phyloP scores from a whole-genome alignment of 768 basidiomycete genomes.

The Russula sp. region DNA sequence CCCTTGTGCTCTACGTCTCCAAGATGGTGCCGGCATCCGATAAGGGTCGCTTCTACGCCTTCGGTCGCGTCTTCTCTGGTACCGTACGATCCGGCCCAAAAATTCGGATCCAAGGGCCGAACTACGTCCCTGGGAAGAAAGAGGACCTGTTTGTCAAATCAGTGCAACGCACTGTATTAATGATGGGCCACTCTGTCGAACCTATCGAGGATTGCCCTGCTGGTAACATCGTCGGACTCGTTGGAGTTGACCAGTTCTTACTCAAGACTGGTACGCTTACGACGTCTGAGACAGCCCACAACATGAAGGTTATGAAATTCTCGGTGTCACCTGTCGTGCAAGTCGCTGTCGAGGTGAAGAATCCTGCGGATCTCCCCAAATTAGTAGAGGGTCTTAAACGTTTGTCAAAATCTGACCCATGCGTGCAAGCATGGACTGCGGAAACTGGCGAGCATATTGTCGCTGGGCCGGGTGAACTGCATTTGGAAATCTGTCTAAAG shows the following conservation, averaged over 20 bases:
- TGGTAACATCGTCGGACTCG: slow-evolving; percentile 98
- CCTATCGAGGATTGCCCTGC: slow-evolving; percentile 99
- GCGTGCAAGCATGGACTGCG: slow-evolving; percentile 91
- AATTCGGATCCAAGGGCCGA: slow-evolving; percentile 98
- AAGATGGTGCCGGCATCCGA: slow-evolving; percentile 99
- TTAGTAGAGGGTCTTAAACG: slow-evolving; percentile 99
- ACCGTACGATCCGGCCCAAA: slow-evolving; percentile 97
- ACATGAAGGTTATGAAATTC: slow-evolving; percentile 99
- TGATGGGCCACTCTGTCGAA: slow-evolving; percentile 99
- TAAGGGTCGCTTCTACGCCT: slow-evolving; percentile 99
- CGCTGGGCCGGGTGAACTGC: slow-evolving; percentile 98
- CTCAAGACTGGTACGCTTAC: slow-evolving; percentile 99
- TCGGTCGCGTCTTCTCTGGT: slow-evolving; percentile 99
- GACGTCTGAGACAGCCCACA: slow-evolving; percentile 97
- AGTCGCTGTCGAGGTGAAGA: slow-evolving; percentile 99
- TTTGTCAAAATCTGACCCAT: slow-evolving; percentile 99
- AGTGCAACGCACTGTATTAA: slow-evolving; percentile 96
- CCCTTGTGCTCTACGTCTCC: slow-evolving; percentile 96
- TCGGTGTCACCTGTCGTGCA: slow-evolving; percentile 99
- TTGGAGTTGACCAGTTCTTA: slow-evolving; percentile 99
- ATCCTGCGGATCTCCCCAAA: slow-evolving; percentile 97
- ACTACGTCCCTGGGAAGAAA: slow-evolving; percentile 98
- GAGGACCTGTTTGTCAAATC: slow-evolving; percentile 97
- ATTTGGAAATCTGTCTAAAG: slow-evolving; percentile 99
- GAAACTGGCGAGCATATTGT: slow-evolving; percentile 98